A percentile compares a stretch with the other conserved stretches of the same genome.
phyloP scores from a whole-genome alignment of 2,329 filamentous ascomycete genomes.

The Trichoderma asperellum region DNA sequence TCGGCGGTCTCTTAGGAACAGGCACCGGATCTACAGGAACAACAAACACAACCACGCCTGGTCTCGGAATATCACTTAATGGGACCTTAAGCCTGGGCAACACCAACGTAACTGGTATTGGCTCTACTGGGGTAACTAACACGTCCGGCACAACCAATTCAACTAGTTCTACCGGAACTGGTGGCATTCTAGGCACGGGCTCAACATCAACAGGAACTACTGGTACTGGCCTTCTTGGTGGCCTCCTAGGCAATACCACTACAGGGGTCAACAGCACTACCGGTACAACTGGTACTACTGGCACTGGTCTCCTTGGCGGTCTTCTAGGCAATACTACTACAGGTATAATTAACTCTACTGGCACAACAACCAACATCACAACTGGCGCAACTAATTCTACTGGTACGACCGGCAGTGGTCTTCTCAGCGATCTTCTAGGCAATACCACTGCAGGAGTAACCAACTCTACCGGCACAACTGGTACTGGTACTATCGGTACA shows the following conservation, averaged over 20 bases:
- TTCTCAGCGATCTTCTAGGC: neutral
- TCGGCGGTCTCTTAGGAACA: neutral
- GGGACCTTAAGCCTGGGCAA: neutral
- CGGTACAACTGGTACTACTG: constrained; percentile 1
- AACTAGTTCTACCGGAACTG: too few species aligned
- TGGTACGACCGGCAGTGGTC: neutral
- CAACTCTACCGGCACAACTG: neutral
- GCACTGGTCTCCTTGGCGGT: neutral
- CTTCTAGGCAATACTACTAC: neutral
- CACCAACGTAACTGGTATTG: too few species aligned
- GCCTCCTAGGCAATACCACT: neutral
- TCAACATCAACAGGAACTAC: too few species aligned
- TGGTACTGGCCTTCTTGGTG: neutral
- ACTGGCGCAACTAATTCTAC: constrained; percentile 11
- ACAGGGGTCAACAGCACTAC: neutral
- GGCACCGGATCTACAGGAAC: too few species aligned
- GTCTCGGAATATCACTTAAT: neutral
- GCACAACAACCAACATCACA: neutral
- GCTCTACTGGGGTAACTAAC: too few species aligned
- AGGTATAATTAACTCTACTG: neutral
- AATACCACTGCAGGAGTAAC: neutral
- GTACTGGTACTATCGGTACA: neutral
- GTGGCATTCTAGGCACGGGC: too few species aligned
- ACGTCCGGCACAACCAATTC: too few species aligned
- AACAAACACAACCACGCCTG: neutral